Conservation (phyloP, 2,329 filamentous ascomycete species). For the Anthostomella pinea region DNA sequence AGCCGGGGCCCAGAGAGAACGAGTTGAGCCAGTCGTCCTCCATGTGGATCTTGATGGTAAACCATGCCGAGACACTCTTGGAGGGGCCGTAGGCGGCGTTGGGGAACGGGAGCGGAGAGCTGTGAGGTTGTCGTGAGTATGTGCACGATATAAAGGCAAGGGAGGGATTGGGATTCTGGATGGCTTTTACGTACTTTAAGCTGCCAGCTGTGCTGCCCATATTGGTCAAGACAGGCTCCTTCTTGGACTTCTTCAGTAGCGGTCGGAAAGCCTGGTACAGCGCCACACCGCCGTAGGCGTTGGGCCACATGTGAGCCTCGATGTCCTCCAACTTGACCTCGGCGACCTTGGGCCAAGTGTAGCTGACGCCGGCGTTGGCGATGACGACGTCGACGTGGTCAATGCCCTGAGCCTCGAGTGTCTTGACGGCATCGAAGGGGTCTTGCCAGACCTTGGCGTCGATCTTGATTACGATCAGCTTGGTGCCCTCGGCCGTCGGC, state of each 20-base stretch:
- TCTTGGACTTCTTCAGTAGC: too few species aligned
- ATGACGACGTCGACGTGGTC: background rate
- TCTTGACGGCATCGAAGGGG: background rate
- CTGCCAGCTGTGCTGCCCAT: too few species aligned
- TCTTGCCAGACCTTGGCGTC: background rate
- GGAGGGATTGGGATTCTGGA: too few species aligned
- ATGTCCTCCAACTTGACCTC: too few species aligned
- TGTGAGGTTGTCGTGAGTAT: too few species aligned
- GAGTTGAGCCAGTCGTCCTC: slow-evolving; percentile 26
- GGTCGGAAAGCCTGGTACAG: too few species aligned
- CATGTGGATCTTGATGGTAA: slow-evolving; percentile 12
- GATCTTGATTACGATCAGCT: background rate
- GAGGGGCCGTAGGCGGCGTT: background rate
- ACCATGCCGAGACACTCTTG: background rate
- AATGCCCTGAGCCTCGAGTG: background rate
- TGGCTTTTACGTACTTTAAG: too few species aligned
- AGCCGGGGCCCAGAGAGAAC: slow-evolving; percentile 15
- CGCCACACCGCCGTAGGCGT: too few species aligned
- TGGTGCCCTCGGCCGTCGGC: background rate
- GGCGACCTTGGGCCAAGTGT: too few species aligned
- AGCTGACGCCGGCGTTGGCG: background rate
- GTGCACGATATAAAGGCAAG: too few species aligned
- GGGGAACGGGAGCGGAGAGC: background rate
- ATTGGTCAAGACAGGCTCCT: too few species aligned
- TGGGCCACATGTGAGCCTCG: too few species aligned